A percentile compares a stretch with the other conserved stretches of the same genome.
phyloP scores from a whole-genome alignment of 345 rosid species.

The Eucalyptus erythrocorys region DNA sequence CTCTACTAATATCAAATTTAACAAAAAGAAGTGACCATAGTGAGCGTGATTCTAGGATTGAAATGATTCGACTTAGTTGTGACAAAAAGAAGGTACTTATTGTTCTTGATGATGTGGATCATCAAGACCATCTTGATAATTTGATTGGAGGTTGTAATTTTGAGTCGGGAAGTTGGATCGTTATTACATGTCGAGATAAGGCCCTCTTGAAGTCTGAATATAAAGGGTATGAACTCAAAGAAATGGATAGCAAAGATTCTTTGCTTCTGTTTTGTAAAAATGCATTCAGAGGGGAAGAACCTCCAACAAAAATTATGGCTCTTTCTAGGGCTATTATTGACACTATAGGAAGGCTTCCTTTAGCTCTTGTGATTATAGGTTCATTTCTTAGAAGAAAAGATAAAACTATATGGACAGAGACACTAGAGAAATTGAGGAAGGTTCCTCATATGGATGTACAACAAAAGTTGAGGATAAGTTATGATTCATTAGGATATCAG shows the following conservation, averaged over 20 bases:
- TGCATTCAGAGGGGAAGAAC: fast-evolving
- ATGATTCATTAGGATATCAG: neutral
- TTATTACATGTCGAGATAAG: neutral
- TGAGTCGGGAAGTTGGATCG: fast-evolving
- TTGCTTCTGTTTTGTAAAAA: fast-evolving
- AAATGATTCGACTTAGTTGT: fast-evolving
- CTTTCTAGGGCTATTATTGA: fast-evolving
- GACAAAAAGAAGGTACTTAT: neutral
- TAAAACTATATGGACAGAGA: fast-evolving
- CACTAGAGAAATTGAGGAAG: neutral
- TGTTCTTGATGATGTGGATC: neutral
- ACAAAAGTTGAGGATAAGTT: neutral
- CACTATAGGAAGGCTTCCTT: neutral
- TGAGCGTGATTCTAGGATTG: fast-evolving
- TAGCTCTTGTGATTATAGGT: neutral
- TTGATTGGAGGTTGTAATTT: neutral
- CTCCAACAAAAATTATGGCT: fast-evolving
- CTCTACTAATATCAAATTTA: neutral
- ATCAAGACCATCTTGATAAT: neutral
- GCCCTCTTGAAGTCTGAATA: neutral
- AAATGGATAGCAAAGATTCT: fast-evolving
- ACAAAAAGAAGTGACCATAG: neutral
- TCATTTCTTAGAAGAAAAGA: neutral
- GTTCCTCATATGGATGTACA: fast-evolving
- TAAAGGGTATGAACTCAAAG: fast-evolving